Evolutionary conservation across 352 stramenopile genomes (phyloP).

Genomic region (Pythium volutum): DNA sequence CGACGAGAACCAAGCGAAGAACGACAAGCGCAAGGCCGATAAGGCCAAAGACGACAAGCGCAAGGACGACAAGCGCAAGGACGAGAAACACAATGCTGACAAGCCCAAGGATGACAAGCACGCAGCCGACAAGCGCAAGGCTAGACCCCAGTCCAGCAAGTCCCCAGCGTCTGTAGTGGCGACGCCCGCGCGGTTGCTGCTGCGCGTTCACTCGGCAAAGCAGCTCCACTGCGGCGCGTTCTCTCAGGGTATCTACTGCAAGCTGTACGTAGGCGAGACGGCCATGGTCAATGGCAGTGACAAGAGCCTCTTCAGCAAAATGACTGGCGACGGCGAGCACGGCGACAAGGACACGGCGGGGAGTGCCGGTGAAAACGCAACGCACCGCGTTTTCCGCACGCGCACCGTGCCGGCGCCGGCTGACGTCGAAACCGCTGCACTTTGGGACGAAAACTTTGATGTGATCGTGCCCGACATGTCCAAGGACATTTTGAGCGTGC

Average conservation of each 20-base stretch:
- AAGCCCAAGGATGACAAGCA: not conserved
- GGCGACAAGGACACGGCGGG: constrained; percentile 2
- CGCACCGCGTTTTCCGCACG: constrained; percentile 51
- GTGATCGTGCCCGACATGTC: constrained; percentile 29
- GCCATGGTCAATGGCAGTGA: constrained; percentile 48
- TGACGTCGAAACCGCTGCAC: not conserved
- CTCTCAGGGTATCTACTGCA: constrained; percentile 64
- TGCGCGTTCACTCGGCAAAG: constrained; percentile 55
- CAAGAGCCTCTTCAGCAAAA: constrained; percentile 29
- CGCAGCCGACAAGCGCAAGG: not conserved
- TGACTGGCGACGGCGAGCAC: constrained; percentile 11
- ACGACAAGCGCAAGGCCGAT: not conserved
- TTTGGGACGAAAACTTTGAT: constrained; percentile 64
- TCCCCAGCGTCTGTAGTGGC: not conserved
- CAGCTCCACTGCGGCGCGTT: constrained; percentile 39
- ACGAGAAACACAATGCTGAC: too few relatives aligned
- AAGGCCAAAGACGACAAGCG: not conserved
- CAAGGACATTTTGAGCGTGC: constrained; percentile 27
- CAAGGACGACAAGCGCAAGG: not conserved
- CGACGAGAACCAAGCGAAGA: not conserved
- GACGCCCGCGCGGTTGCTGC: constrained; percentile 31
- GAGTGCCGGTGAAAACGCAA: not conserved
- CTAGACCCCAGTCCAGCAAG: not conserved
- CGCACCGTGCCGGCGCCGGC: constrained; percentile 22
- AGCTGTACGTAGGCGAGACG: constrained; percentile 56